Conservation (phyloP, 495 filamentous ascomycete genomes). For the Trichoderma reesei region DNA sequence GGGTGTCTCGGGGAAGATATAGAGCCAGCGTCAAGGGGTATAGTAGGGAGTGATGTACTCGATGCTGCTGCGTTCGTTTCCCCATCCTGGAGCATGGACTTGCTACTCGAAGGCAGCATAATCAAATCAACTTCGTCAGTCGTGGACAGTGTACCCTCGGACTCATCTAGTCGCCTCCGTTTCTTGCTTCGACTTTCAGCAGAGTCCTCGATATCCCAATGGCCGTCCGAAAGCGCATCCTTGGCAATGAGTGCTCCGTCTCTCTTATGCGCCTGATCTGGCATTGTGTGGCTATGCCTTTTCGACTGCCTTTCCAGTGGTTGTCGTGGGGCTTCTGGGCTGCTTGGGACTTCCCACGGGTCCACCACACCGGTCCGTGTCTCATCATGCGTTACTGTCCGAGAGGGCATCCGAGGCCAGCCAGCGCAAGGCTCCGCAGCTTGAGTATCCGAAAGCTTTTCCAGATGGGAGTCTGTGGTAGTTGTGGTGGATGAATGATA, state of each 20-base stretch:
- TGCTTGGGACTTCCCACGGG: slow-evolving; percentile 9
- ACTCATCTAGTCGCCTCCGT: neutral
- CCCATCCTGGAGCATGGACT: neutral
- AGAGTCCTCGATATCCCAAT: neutral
- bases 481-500: neutral
- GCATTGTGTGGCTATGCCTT: neutral
- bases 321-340: neutral
- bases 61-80: neutral
- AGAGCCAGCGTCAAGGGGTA: neutral
- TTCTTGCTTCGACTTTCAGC: neutral
- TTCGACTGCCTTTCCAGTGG: neutral
- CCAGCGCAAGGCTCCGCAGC: neutral
- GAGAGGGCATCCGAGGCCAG: neutral
- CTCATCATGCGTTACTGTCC: neutral
- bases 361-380: neutral
- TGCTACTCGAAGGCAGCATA: neutral
- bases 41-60: neutral
- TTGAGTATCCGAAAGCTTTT: neutral
- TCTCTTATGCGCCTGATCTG: neutral
- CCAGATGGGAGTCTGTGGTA: neutral
- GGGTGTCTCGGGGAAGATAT: neutral
- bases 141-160: neutral
- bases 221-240: neutral
- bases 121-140: neutral
- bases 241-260: neutral